A percentile compares a stretch with the other conserved stretches of the same genome.
Conservation (phyloP, 2,329 filamentous ascomycete species). For the Colletotrichum neosansevieriae region DNA sequence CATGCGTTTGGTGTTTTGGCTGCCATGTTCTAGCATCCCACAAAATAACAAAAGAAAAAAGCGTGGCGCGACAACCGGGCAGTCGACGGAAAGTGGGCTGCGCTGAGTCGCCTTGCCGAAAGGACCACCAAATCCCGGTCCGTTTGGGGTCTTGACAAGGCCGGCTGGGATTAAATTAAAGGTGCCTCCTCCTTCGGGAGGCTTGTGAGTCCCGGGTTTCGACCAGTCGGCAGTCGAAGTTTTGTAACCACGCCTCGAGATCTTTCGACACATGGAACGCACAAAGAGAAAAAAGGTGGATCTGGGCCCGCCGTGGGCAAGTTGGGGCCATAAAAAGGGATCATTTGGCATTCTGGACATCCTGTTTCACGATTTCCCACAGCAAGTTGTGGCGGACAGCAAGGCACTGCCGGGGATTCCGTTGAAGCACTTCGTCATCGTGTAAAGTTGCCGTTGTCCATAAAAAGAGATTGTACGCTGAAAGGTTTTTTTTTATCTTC, state of each 20-base stretch:
- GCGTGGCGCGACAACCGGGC: conserved; percentile 12
- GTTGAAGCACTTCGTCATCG: conserved; percentile 1
- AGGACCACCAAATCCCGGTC: too few relatives aligned
- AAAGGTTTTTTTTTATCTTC: conserved; percentile 14
- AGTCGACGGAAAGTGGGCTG: conserved; percentile 25
- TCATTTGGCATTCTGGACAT: background rate
- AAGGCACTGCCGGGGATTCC: background rate
- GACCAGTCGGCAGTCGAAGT: conserved; percentile 18
- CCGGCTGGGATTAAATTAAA: conserved; percentile 25
- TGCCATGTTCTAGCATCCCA: background rate
- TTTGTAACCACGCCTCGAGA: conserved; percentile 5
- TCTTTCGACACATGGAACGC: background rate
- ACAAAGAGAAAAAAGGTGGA: background rate
- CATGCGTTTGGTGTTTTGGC: too few relatives aligned
- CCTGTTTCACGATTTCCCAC: background rate
- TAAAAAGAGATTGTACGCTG: conserved; percentile 19
- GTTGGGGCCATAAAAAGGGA: background rate
- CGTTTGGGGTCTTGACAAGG: background rate
- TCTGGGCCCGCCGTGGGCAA: background rate
- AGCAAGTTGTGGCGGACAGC: conserved; percentile 13
- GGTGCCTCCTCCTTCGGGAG: background rate
- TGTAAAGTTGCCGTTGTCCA: conserved; percentile 9
- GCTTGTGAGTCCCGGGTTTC: background rate
- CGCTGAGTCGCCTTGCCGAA: background rate
- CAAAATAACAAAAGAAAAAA: background rate